A percentile compares a stretch with the other conserved stretches of the same genome.
Evolutionary conservation across 768 basidiomycete genomes (phyloP).

Genomic region (Lactarius sp.): DNA sequence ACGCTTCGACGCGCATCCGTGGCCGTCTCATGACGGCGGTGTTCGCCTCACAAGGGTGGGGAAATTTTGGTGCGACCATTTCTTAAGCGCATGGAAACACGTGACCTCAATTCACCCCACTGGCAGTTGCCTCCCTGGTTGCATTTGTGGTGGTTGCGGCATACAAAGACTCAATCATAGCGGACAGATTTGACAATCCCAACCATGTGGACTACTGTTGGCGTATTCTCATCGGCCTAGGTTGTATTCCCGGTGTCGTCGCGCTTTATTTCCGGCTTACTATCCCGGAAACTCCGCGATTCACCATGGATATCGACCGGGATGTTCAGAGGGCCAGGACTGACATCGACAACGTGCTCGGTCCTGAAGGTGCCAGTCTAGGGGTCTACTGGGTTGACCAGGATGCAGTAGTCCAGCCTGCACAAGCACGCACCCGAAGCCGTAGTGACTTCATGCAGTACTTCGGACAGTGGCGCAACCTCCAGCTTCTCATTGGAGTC

Average conservation of each 20-base stretch:
- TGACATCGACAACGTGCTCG: conserved; percentile 68
- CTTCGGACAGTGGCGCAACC: conserved; percentile 70
- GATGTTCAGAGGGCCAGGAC: conserved; percentile 67
- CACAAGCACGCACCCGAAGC: conserved; percentile 61
- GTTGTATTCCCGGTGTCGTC: conserved; percentile 72
- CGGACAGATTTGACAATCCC: conserved; percentile 38
- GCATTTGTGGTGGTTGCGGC: conserved; percentile 58
- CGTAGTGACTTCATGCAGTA: conserved; percentile 60
- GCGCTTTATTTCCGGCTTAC: conserved; percentile 91
- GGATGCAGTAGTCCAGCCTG: conserved; percentile 53
- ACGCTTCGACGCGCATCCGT: conserved; percentile 68
- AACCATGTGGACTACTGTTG: conserved; percentile 68
- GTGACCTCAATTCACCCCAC: neutral
- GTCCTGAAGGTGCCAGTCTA: conserved; percentile 24
- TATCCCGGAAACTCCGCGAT: conserved; percentile 87
- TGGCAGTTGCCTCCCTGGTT: conserved; percentile 66
- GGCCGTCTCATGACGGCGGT: conserved; percentile 88
- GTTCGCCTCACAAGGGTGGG: conserved; percentile 87
- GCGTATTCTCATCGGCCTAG: conserved; percentile 86
- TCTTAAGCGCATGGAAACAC: neutral
- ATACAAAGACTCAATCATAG: conserved; percentile 57
- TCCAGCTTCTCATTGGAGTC: conserved; percentile 71
- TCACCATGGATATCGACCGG: conserved; percentile 87
- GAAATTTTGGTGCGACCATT: conserved; percentile 57
- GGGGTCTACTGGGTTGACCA: conserved; percentile 46